These are phyloP conservation scores for Mollisia scopiformis DNA, from an alignment of 2,329 filamentous ascomycete genomes.

Conservation along the genomic window DNA sequence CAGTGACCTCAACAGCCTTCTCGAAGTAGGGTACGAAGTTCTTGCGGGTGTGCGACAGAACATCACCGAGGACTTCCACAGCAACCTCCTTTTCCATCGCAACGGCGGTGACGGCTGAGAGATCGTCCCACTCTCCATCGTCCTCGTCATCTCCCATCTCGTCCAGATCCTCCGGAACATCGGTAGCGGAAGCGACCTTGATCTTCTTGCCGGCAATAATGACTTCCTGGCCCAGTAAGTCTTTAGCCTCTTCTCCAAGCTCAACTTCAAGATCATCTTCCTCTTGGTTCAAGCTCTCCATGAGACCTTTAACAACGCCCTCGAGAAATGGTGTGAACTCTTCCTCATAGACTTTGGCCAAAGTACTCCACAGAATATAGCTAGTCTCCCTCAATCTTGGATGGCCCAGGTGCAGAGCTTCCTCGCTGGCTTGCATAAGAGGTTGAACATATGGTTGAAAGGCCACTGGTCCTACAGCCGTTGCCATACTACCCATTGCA, in stretches of 20 bases:
- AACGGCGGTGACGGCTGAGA: conserved; percentile 83
- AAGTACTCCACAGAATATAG: conserved; percentile 94
- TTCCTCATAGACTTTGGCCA: conserved; percentile 91
- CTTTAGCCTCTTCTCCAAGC: conserved; percentile 73
- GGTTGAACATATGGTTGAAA: conserved; percentile 93
- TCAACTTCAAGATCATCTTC: conserved; percentile 80
- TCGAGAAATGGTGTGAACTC: conserved; percentile 78
- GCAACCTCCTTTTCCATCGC: conserved; percentile 98
- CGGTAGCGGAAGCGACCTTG: conserved; percentile 70
- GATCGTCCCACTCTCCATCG: conserved; percentile 82
- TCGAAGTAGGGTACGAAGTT: conserved; percentile 85
- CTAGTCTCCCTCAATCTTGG: conserved; percentile 92
- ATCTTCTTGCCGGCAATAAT: conserved; percentile 82
- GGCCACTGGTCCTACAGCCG: conserved; percentile 80
- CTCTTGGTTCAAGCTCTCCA: conserved; percentile 85
- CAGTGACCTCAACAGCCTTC: conserved; percentile 80
- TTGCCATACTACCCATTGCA: conserved; percentile 89
- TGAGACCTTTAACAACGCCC: conserved; percentile 78
- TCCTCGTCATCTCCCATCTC: conserved; percentile 70
- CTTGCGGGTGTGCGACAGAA: conserved; percentile 83
- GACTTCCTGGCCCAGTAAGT: conserved; percentile 76
- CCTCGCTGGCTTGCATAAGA: conserved; percentile 90
- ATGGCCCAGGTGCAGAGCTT: conserved; percentile 86
- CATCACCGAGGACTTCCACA: conserved; percentile 90
- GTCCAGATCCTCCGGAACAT: conserved; percentile 63